These are phyloP conservation scores for Trichophaea hybrida DNA, from an alignment of 2,329 filamentous ascomycete species.

Conservation along the genomic window DNA sequence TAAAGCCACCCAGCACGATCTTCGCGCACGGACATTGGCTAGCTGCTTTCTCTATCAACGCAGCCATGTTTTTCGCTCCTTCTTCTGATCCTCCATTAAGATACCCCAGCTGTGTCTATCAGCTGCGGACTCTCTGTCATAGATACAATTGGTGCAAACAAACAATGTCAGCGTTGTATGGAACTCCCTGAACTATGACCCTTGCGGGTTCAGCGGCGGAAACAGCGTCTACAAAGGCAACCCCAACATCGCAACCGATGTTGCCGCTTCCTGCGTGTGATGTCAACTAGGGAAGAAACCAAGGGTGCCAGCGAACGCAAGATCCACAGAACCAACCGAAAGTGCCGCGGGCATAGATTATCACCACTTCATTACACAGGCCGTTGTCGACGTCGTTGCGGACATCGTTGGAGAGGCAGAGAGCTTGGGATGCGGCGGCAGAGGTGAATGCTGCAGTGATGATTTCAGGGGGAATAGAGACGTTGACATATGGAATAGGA, in stretches of 20 bases:
- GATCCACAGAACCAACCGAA: constrained; percentile 30
- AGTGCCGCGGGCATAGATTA: constrained; percentile 44
- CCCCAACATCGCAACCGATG: constrained; percentile 14
- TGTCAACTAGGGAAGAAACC: neutral
- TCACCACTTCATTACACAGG: constrained; percentile 32
- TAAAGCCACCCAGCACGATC: constrained; percentile 18
- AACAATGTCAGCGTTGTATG: constrained; percentile 9
- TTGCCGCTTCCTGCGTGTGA: constrained; percentile 3
- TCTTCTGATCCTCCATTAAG: constrained; percentile 12
- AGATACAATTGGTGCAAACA: neutral
- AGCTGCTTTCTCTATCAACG: constrained; percentile 1
- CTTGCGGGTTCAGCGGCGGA: neutral
- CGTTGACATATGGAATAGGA: no score
- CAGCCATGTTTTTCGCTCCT: constrained; percentile 13
- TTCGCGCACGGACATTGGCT: constrained; percentile 12
- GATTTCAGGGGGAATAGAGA: no score
- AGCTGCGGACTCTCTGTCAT: neutral
- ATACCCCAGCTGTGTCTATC: constrained; percentile 23
- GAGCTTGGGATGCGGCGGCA: neutral
- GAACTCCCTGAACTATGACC: constrained; percentile 16
- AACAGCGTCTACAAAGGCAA: constrained; percentile 11
- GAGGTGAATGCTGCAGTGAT: constrained; percentile 9
- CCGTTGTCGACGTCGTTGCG: constrained; percentile 14
- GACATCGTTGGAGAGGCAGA: neutral
- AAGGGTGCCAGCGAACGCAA: neutral